Conservation (phyloP, 2,329 filamentous ascomycete genomes). For the Rachicladosporium sp. region DNA sequence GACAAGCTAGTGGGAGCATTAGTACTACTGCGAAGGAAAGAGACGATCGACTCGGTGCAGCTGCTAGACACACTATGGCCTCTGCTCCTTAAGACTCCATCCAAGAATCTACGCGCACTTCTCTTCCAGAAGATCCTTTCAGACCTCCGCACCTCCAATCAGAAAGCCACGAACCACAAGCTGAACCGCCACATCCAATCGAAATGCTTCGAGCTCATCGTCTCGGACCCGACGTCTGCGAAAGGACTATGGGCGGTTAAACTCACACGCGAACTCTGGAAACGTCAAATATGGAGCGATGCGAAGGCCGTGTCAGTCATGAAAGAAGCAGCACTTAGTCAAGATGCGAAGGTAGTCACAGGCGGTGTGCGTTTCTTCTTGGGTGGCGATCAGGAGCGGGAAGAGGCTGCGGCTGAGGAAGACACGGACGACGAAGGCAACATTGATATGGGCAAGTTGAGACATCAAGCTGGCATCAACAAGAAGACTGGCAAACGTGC, state of each 20-base stretch:
- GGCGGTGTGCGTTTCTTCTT: conserved; percentile 90
- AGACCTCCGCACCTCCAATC: conserved; percentile 78
- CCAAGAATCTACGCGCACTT: conserved; percentile 73
- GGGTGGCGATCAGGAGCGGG: conserved; percentile 87
- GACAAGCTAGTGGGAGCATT: conserved; percentile 92
- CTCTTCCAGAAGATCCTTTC: conserved; percentile 86
- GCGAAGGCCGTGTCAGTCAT: conserved; percentile 93
- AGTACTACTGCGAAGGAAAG: conserved; percentile 78
- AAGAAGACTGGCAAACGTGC: conserved; percentile 90
- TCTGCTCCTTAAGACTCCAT: conserved; percentile 80
- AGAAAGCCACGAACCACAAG: conserved; percentile 77
- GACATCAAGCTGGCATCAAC: conserved; percentile 81
- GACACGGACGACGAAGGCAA: conserved; percentile 68
- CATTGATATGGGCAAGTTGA: conserved; percentile 66
- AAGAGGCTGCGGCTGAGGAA: conserved; percentile 75
- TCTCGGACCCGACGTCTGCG: conserved; percentile 68
- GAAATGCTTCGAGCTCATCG: conserved; percentile 81
- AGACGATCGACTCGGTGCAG: conserved; percentile 73
- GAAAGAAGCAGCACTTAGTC: conserved; percentile 79
- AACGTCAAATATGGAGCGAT: conserved; percentile 90
- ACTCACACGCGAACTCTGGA: conserved; percentile 90
- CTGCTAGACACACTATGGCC: conserved; percentile 89
- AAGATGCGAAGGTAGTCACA: conserved; percentile 84
- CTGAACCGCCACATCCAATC: conserved; percentile 90
- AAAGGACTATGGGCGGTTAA: conserved; percentile 95